Evolutionary conservation across 768 basidiomycete species (phyloP).

Genomic region (Lactarius hatsudake): DNA sequence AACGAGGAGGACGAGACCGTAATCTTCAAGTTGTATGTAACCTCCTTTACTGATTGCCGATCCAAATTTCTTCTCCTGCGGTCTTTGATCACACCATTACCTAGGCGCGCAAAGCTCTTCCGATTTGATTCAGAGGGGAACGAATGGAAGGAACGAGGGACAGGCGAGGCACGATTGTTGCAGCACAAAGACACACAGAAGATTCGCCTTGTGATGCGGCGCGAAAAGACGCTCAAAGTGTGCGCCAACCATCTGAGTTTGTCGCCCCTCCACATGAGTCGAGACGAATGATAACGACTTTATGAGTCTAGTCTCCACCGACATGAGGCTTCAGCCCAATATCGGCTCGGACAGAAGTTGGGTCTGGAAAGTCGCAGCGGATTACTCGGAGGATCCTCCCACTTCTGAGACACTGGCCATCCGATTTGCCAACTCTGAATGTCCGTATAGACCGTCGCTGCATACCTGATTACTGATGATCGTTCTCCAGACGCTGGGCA

Average conservation of each 20-base stretch:
- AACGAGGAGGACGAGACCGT: slow-evolving; percentile 91
- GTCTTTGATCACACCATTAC: slow-evolving; percentile 6
- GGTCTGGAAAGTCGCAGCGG: slow-evolving; percentile 97
- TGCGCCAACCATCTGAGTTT: slow-evolving; percentile 96
- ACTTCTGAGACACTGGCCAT: slow-evolving; percentile 96
- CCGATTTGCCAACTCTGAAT: slow-evolving; percentile 94
- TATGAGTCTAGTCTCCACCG: slow-evolving; percentile 60
- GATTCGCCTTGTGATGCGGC: slow-evolving; percentile 95
- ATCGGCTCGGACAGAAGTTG: slow-evolving; percentile 98
- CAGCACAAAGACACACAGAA: slow-evolving; percentile 88
- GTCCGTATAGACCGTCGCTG: slow-evolving; percentile 46
- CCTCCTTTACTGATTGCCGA: slow-evolving; percentile 27
- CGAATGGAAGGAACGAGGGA: slow-evolving; percentile 99
- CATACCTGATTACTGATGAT: background rate
- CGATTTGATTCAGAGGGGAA: slow-evolving; percentile 73
- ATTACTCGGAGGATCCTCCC: slow-evolving; percentile 88
- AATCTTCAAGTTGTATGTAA: slow-evolving; percentile 90
- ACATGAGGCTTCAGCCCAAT: slow-evolving; percentile 96
- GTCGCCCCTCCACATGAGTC: slow-evolving; percentile 27
- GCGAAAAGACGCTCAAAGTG: slow-evolving; percentile 99
- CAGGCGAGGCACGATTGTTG: slow-evolving; percentile 91
- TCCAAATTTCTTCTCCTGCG: slow-evolving; percentile 23
- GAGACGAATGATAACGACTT: slow-evolving; percentile 3
- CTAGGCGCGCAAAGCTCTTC: slow-evolving; percentile 97
- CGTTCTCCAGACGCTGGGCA: slow-evolving; percentile 63